phyloP scores from a whole-genome alignment of 164 flowering plant genomes.

The Umbellularia californica region DNA sequence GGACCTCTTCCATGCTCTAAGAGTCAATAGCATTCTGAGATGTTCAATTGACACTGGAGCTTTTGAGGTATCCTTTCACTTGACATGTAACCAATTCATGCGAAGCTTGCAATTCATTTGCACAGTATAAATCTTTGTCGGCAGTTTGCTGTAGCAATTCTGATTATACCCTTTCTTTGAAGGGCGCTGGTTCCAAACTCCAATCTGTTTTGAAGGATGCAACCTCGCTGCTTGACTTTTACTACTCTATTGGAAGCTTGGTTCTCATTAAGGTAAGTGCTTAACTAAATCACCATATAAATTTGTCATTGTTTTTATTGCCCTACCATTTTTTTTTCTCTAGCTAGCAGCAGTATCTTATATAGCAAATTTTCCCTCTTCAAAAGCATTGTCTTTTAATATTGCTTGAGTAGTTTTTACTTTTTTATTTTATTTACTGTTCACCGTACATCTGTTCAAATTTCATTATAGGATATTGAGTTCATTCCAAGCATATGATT shows the following conservation, averaged over 20 bases:
- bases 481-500: background rate
- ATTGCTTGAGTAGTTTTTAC: no score
- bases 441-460: background rate
- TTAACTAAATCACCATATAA: background rate
- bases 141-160: background rate
- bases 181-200: conserved; percentile 60
- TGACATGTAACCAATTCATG: background rate
- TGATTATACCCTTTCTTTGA: conserved; percentile 8
- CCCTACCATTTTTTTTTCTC: background rate
- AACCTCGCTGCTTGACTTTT: conserved; percentile 67
- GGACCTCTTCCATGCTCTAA: conserved; percentile 64
- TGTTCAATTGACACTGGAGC: conserved; percentile 45
- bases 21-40: conserved; percentile 50
- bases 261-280: conserved; percentile 65
- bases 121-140: background rate
- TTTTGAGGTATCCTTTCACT: conserved; percentile 48
- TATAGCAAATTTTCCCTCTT: background rate
- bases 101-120: background rate
- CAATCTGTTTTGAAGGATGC: conserved; percentile 51
- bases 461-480: background rate
- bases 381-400: background rate
- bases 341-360: background rate
- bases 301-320: background rate
- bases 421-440: background rate
- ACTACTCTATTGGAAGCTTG: conserved; percentile 67